Evolutionary conservation across 2,329 filamentous ascomycete species (phyloP).

Genomic region (Pleurostoma richardsiae): DNA sequence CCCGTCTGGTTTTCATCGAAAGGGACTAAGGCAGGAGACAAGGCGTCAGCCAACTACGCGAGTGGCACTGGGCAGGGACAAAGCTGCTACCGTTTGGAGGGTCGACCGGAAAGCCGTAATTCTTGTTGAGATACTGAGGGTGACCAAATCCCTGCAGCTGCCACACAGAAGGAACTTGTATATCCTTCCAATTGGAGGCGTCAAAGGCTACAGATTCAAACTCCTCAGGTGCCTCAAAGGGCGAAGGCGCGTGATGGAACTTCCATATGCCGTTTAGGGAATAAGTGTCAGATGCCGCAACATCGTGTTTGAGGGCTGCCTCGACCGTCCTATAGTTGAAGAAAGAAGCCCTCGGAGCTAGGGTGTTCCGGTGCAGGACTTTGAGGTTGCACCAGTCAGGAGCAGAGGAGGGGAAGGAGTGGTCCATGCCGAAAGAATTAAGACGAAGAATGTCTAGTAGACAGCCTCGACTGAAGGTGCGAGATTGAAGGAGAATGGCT

Average conservation of each 20-base stretch:
- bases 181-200: conserved; percentile 35
- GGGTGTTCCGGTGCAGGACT: conserved; percentile 54
- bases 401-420: not conserved
- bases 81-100: conserved; percentile 39
- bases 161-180: conserved; percentile 63
- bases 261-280: conserved; percentile 50
- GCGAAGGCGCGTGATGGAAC: conserved; percentile 41
- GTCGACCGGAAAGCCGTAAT: conserved; percentile 56
- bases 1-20: conserved; percentile 60
- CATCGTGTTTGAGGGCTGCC: conserved; percentile 41
- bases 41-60: no score
- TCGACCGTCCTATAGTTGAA: conserved; percentile 41
- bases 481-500: not conserved
- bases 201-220: conserved; percentile 1
- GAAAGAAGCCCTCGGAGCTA: conserved; percentile 53
- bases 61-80: no score
- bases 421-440: not conserved
- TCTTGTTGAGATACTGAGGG: conserved; percentile 58
- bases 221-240: conserved; percentile 23
- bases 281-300: conserved; percentile 27
- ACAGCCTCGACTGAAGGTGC: not conserved
- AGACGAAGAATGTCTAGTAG: no score
- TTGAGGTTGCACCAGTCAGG: conserved; percentile 58
- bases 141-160: conserved; percentile 60
- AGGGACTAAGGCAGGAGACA: conserved; percentile 32